Conservation (phyloP, 2,329 filamentous ascomycete genomes). For the Talaromyces sp. region DNA sequence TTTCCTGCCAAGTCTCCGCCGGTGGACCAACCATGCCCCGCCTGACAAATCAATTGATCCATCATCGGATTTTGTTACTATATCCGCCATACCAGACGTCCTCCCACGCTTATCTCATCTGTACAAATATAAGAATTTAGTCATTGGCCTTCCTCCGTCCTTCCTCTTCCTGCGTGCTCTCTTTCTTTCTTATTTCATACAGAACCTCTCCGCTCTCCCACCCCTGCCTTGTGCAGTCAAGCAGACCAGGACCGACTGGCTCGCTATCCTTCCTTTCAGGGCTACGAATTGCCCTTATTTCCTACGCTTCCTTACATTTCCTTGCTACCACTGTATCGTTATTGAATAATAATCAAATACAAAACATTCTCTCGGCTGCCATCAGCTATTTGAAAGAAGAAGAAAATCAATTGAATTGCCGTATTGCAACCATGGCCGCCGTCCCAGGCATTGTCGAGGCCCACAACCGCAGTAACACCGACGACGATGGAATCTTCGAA, state of each 20-base stretch:
- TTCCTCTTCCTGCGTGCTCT: neutral
- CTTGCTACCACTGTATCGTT: neutral
- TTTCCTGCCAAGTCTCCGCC: conserved; percentile 1
- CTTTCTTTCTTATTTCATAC: neutral
- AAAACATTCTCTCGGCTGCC: neutral
- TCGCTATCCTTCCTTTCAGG: neutral
- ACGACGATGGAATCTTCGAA: neutral
- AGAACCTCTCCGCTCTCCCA: neutral
- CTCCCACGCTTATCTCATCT: too few species aligned
- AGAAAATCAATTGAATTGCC: neutral
- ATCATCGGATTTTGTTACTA: conserved; percentile 3
- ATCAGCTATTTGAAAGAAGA: neutral
- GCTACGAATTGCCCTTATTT: neutral
- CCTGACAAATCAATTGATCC: conserved; percentile 14
- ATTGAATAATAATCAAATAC: neutral
- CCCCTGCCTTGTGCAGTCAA: neutral
- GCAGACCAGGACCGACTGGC: neutral
- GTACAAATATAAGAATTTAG: neutral
- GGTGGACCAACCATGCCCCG: neutral
- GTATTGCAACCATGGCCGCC: neutral
- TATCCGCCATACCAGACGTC: neutral
- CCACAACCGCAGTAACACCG: neutral
- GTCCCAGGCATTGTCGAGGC: conserved; percentile 9
- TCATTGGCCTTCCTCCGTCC: neutral
- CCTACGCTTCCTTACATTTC: neutral